Evolutionary conservation across 306 rosid species (phyloP), one percentile per base, ranked within the genome.

Genomic region (Delonix regia): DNA sequence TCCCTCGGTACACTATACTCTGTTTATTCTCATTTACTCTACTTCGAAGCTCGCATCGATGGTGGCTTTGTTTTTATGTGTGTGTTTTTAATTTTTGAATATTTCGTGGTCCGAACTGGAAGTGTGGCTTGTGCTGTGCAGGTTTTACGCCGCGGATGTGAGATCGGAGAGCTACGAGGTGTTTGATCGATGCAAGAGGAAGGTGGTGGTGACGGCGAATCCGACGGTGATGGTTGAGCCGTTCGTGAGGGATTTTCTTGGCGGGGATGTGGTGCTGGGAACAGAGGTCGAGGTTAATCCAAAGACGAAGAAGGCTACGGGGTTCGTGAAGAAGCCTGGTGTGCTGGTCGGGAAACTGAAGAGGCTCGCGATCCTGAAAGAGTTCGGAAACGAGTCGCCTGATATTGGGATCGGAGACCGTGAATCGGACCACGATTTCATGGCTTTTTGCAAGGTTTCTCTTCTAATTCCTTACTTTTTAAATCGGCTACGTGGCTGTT

Each of bases 211-310:
- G 80, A 91, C 96, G 80, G 99, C 99, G 75, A 95, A 95, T 27
- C 99, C 98, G 75, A 95, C 89, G 61, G 66, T 95, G 80, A 92
- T 95, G 99, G 97, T 95, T 85, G 98, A 95, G 64, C 92, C 91
- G 49, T 92, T 95, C 78, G 96, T 93, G 84, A 95, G 60, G 87
- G 97, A 95, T 2, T 92, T 82, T 71, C 86, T 95, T 0, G 99
- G 99, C 15, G 99, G 98, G 0, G 94, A 93, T 51, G 93, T 86
- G 84, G 97, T 95, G 25, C 33, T 95, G 0, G 98, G 99, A 9
- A 95, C 98, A 15, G 98, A 95, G 75, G 93, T 95, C 79, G 97
- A 90, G 82, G 98, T 95, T 79, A 83, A 95, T 36, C 97, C 97
- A 0, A 95, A 88, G 90, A 95, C 99, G 28, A 95, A 93, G 88